A percentile compares a stretch with the other conserved stretches of the same genome.
These are phyloP conservation scores for Carex sylvatica DNA, from an alignment of 202 grass and related monocot species.

Conservation along the genomic window DNA sequence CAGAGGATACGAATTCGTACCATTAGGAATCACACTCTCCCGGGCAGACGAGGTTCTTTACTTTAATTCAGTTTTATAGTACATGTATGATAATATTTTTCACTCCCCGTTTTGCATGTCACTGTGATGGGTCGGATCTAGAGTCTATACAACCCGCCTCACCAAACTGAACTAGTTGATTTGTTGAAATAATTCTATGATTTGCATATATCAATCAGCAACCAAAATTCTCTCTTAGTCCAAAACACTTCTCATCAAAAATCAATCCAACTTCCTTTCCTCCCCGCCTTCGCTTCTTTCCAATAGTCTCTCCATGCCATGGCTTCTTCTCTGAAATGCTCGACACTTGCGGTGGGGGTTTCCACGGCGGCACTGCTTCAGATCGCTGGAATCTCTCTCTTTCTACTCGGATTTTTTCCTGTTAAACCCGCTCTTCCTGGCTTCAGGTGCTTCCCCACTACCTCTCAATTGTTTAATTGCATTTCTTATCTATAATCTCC, in stretches of 20 bases:
- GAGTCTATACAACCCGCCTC: too few relatives aligned
- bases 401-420: constrained; percentile 85
- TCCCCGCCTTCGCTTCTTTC: not conserved
- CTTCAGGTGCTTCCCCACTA: constrained; percentile 48
- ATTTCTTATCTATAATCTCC: not conserved
- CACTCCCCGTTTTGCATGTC: too few relatives aligned
- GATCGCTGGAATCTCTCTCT: constrained; percentile 61
- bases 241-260: not conserved
- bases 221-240: too few relatives aligned
- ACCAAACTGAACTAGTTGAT: too few relatives aligned
- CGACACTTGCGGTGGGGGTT: constrained; percentile 34
- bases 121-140: too few relatives aligned
- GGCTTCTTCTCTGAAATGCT: constrained; percentile 33
- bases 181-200: too few relatives aligned
- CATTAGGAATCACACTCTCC: too few relatives aligned
- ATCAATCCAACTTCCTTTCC: not conserved
- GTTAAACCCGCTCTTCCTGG: constrained; percentile 79
- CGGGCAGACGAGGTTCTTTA: too few relatives aligned
- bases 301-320: constrained; percentile 26
- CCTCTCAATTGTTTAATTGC: not conserved
- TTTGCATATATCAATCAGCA: too few relatives aligned
- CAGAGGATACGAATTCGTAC: too few relatives aligned
- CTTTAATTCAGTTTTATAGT: too few relatives aligned
- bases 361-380: constrained; percentile 58
- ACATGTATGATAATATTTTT: too few relatives aligned